Conservation (phyloP, 2,329 filamentous ascomycete genomes). For the Penicillium occitanis region DNA sequence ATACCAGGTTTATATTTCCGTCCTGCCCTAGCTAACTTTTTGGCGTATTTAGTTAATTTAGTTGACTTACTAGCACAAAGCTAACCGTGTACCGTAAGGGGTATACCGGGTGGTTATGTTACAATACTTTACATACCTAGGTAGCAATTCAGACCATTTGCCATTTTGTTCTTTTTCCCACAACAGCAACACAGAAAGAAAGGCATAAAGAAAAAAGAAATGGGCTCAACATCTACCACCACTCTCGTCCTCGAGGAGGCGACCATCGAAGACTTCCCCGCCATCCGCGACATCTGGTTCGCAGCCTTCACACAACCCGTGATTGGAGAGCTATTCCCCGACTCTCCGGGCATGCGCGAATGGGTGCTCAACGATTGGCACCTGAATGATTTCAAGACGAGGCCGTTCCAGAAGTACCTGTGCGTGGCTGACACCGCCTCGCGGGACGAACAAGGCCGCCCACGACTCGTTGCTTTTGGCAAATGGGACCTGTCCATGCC, state of each 20-base stretch:
- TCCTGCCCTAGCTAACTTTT: neutral
- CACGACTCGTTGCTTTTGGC: slow-evolving; percentile 29
- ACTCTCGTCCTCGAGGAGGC: slow-evolving; percentile 23
- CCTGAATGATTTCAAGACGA: slow-evolving; percentile 27
- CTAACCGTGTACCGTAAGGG: slow-evolving; percentile 5
- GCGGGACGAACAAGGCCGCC: slow-evolving; percentile 17
- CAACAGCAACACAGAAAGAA: neutral
- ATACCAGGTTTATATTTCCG: neutral
- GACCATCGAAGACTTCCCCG: slow-evolving; percentile 28
- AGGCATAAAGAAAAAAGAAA: slow-evolving; percentile 5
- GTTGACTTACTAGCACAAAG: slow-evolving; percentile 10
- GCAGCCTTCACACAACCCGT: slow-evolving; percentile 27
- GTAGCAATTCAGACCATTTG: slow-evolving; percentile 4
- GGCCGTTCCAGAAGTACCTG: slow-evolving; percentile 29
- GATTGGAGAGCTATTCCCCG: slow-evolving; percentile 28
- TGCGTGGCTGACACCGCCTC: slow-evolving; percentile 29
- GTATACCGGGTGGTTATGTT: slow-evolving; percentile 13
- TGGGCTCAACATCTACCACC: slow-evolving; percentile 14
- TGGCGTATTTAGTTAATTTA: slow-evolving; percentile 6
- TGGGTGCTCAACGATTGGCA: slow-evolving; percentile 29
- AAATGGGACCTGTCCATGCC: slow-evolving; percentile 33
- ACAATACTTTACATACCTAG: slow-evolving; percentile 5
- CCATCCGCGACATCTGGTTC: slow-evolving; percentile 30
- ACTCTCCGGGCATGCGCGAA: slow-evolving; percentile 30
- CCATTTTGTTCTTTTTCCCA: slow-evolving; percentile 9